Percentiles rank a stretch among this genome's conserved stretches.
phyloP scores from a whole-genome alignment of 1,139 yeast genomes.

The Yamadazyma diddensiae region DNA sequence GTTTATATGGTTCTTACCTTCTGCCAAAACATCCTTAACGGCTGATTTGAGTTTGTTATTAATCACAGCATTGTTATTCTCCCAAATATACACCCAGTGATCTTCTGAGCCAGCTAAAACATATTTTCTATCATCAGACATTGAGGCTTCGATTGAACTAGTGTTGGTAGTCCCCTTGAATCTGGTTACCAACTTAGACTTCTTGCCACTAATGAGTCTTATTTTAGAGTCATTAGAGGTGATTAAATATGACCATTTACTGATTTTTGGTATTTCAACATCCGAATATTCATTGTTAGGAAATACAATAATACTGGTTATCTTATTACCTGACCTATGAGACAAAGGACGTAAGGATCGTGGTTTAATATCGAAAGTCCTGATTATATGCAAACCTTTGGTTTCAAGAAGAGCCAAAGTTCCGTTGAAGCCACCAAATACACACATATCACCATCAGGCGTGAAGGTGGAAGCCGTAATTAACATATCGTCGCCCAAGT shows the following conservation, averaged over 20 bases:
- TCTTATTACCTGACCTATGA: conserved; percentile 33
- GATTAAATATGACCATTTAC: conserved; percentile 43
- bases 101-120: conserved; percentile 65
- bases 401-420: conserved; percentile 61
- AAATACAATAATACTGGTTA: conserved; percentile 40
- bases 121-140: conserved; percentile 53
- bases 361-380: conserved; percentile 52
- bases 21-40: conserved; percentile 33
- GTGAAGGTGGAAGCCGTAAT: conserved; percentile 71
- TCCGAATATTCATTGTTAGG: conserved; percentile 16
- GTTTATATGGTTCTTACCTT: conserved; percentile 33
- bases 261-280: conserved; percentile 10
- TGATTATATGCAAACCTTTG: conserved; percentile 54
- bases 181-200: conserved; percentile 57
- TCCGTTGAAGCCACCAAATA: conserved; percentile 85
- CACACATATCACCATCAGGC: conserved; percentile 63
- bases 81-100: conserved; percentile 75
- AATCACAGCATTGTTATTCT: conserved; percentile 39
- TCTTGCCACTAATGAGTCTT: conserved; percentile 56
- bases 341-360: conserved; percentile 23
- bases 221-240: conserved; percentile 83
- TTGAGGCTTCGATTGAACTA: conserved; percentile 65
- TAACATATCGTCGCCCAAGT: conserved; percentile 53
- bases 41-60: conserved; percentile 36
- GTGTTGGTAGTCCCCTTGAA: conserved; percentile 73